A percentile compares a stretch with the other conserved stretches of the same genome.
These are phyloP conservation scores for Solanum medicagineum DNA, from an alignment of 257 asterid species.

Conservation along the genomic window DNA sequence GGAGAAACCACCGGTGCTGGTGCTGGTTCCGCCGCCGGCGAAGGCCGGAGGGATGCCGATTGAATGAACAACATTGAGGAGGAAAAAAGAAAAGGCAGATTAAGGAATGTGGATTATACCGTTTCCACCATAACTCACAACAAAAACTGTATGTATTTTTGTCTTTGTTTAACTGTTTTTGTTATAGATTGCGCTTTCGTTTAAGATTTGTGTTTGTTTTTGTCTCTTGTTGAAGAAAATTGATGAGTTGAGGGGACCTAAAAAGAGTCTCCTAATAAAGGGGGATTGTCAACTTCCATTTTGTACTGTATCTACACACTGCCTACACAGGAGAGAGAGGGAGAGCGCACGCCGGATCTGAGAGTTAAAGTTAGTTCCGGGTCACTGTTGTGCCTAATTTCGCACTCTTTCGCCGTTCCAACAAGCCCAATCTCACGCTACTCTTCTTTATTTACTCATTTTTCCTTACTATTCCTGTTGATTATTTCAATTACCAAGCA, in stretches of 20 bases:
- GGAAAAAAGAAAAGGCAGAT: background rate
- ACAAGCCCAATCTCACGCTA: background rate
- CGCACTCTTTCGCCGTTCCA: background rate
- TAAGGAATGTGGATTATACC: background rate
- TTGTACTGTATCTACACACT: background rate
- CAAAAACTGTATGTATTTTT: background rate
- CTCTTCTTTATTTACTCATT: background rate
- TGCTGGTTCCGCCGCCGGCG: background rate
- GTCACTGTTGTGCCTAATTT: background rate
- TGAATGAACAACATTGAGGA: slow-evolving; percentile 4
- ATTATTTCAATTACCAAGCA: background rate
- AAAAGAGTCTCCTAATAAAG: background rate
- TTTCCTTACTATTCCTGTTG: background rate
- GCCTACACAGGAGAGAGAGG: slow-evolving; percentile 1
- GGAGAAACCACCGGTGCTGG: slow-evolving; percentile 12
- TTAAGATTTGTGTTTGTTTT: background rate
- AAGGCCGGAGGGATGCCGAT: background rate
- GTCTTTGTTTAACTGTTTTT: background rate
- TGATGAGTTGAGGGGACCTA: background rate
- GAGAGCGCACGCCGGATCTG: background rate
- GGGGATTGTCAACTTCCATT: slow-evolving; percentile 18
- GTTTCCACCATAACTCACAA: background rate
- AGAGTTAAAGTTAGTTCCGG: background rate
- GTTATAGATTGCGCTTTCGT: background rate
- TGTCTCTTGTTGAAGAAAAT: background rate